Evolutionary conservation across 371 early-diverging fungal genomes (phyloP), one percentile per base, ranked within the genome.

Genomic region (Vairimorpha ceranae): DNA sequence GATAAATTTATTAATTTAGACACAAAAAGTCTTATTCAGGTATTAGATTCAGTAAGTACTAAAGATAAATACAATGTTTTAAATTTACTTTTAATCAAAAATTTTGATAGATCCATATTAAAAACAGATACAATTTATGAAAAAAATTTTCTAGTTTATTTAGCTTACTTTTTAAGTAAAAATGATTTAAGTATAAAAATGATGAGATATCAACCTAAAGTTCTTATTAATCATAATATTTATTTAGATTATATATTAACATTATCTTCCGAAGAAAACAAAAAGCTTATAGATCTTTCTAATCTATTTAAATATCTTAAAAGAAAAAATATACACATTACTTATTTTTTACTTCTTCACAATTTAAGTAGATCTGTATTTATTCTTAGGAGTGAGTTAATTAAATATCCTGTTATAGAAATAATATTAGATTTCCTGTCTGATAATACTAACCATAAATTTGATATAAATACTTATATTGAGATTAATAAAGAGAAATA

Each of bases 381-480:
- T 17, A 48, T 72, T 2, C 27, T 72, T 2, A 36, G 73, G 58
- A 58, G 64, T 17, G 56, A 33, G n/a, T 27, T 72, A 3, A 10
- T 65, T 0, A 60, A 72, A 6, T 54, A 29, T 45, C 73, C 73
- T 21, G 29, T 65, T 58, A 33, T 72, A 29, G 73, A 72, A 29
- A n/a, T 27, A 54, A 32, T 45, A 12, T 48, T 33, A 15, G 30
- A 65, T 33, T 19, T 15, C 8, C 35, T 32, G 3, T n/a, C 4
- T 12, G 27, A 64, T 12, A 41, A 41, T 27, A 60, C 7, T 12
- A 21, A 21, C 12, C 3, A 38, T 38, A 19, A 29, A 36, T 33
- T 27, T 45, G n/a, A n/a, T n/a, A n/a, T n/a, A n/a, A n/a, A n/a
- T n/a, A 25, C 27, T 35, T 4, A 63, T 15, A 63, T 43, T 7